Evolutionary conservation across 2,329 filamentous ascomycete species (phyloP).

Genomic region (Hymenoscyphus fructigenus): DNA sequence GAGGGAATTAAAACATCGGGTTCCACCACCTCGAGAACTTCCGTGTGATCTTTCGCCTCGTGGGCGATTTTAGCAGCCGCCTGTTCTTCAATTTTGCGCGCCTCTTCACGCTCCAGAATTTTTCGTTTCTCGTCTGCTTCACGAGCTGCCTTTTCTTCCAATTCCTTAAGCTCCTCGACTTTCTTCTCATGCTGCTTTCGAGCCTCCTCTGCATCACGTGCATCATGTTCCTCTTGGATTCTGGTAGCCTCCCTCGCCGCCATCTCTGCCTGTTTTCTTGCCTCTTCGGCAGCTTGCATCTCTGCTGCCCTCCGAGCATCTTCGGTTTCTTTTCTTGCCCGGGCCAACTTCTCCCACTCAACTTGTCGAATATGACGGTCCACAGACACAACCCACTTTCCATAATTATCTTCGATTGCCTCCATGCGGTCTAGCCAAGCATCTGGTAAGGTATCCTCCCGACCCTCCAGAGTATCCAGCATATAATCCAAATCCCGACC

Average conservation of each 20-base stretch:
- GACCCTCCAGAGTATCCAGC: constrained; percentile 82
- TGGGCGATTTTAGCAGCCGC: not conserved
- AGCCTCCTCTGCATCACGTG: constrained; percentile 12
- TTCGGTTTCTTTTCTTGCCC: constrained; percentile 31
- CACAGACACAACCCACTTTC: constrained; percentile 76
- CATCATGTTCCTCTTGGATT: constrained; percentile 19
- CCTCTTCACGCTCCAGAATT: constrained; percentile 7
- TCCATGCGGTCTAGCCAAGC: constrained; percentile 88
- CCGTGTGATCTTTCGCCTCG: not conserved
- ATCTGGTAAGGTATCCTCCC: constrained; percentile 80
- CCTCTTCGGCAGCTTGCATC: constrained; percentile 17
- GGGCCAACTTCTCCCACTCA: constrained; percentile 47
- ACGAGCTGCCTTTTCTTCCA: constrained; percentile 13
- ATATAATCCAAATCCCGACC: constrained; percentile 78
- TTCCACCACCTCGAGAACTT: not conserved
- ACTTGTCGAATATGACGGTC: constrained; percentile 71
- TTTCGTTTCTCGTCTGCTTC: constrained; percentile 9
- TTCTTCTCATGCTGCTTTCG: constrained; percentile 15
- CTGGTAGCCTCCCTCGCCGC: constrained; percentile 10
- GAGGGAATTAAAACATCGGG: not conserved
- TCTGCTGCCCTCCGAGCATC: constrained; percentile 29
- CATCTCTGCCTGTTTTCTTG: constrained; percentile 10
- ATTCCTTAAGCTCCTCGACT: not conserved
- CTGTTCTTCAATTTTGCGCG: constrained; percentile 2
- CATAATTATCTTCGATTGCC: constrained; percentile 71